Conservation (phyloP, 805 yeast genomes). For the Metschnikowia kunwiensis region DNA sequence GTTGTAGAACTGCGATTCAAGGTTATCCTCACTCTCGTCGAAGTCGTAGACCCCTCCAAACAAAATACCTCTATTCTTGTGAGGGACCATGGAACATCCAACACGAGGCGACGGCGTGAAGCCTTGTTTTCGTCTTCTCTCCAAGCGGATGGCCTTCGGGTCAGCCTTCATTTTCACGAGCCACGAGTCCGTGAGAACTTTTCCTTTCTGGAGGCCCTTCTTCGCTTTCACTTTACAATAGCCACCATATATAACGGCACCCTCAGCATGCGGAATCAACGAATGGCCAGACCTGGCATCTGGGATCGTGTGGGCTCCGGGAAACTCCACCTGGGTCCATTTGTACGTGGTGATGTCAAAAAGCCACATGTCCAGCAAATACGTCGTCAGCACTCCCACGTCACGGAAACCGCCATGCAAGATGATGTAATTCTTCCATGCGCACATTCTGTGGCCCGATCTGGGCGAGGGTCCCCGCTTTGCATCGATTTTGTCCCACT, state of each 20-base stretch:
- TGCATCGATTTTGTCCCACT: constrained; percentile 84
- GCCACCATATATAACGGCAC: constrained; percentile 89
- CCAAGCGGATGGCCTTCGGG: constrained; percentile 75
- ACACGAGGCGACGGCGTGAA: constrained; percentile 90
- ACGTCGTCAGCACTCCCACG: constrained; percentile 77
- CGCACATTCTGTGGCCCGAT: constrained; percentile 87
- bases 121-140: constrained; percentile 84
- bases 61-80: constrained; percentile 85
- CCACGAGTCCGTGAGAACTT: constrained; percentile 86
- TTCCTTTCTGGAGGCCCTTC: constrained; percentile 87
- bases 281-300: constrained; percentile 95
- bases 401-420: constrained; percentile 93
- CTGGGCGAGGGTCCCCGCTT: constrained; percentile 79
- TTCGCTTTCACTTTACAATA: constrained; percentile 89
- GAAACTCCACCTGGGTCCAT: constrained; percentile 88
- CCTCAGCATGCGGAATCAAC: constrained; percentile 72
- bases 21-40: constrained; percentile 91
- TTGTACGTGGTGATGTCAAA: constrained; percentile 86
- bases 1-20: constrained; percentile 82
- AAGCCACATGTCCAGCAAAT: constrained; percentile 84
- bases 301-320: constrained; percentile 74
- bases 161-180: constrained; percentile 81
- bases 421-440: constrained; percentile 87
- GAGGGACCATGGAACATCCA: constrained; percentile 88
- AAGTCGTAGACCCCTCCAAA: constrained; percentile 96